phyloP scores from a whole-genome alignment of 2,329 filamentous ascomycete genomes.

The Trichoderma harzianum region DNA sequence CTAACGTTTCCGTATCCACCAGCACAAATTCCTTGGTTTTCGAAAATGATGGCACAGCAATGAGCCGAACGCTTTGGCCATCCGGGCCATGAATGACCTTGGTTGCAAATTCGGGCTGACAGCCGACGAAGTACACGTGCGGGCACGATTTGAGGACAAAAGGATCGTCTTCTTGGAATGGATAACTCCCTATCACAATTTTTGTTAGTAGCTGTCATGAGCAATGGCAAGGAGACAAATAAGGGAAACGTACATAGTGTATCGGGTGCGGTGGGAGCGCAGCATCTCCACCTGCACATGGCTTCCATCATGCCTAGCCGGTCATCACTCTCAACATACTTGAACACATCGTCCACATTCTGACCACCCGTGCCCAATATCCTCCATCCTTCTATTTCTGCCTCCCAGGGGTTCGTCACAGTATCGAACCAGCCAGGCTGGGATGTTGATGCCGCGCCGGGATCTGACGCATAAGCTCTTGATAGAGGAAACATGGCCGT shows the following conservation, averaged over 20 bases:
- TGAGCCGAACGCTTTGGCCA: slow-evolving; percentile 69
- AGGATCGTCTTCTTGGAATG: slow-evolving; percentile 89
- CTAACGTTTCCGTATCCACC: slow-evolving; percentile 80
- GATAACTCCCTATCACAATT: slow-evolving; percentile 73
- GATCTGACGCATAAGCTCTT: slow-evolving; percentile 61
- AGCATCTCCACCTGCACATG: slow-evolving; percentile 87
- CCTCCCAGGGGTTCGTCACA: slow-evolving; percentile 92
- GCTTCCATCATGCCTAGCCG: slow-evolving; percentile 88
- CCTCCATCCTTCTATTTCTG: slow-evolving; percentile 84
- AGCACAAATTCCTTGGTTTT: slow-evolving; percentile 76
- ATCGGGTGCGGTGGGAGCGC: slow-evolving; percentile 91
- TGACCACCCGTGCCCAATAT: slow-evolving; percentile 85
- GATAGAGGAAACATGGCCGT: slow-evolving; percentile 82
- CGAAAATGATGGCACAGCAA: slow-evolving; percentile 81
- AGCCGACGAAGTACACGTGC: slow-evolving; percentile 87
- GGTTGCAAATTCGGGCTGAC: slow-evolving; percentile 75
- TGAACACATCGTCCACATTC: slow-evolving; percentile 89
- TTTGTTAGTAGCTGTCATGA: slow-evolving; percentile 18
- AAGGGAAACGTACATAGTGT: slow-evolving; percentile 70
- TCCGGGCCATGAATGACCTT: slow-evolving; percentile 63
- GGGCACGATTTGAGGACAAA: slow-evolving; percentile 84
- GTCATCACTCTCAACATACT: slow-evolving; percentile 78
- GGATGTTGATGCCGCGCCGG: slow-evolving; percentile 27
- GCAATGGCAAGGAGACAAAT: not conserved
- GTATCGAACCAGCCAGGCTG: slow-evolving; percentile 76